Conservation (phyloP, 306 rosid genomes). For the Acacia melanoxylon region DNA sequence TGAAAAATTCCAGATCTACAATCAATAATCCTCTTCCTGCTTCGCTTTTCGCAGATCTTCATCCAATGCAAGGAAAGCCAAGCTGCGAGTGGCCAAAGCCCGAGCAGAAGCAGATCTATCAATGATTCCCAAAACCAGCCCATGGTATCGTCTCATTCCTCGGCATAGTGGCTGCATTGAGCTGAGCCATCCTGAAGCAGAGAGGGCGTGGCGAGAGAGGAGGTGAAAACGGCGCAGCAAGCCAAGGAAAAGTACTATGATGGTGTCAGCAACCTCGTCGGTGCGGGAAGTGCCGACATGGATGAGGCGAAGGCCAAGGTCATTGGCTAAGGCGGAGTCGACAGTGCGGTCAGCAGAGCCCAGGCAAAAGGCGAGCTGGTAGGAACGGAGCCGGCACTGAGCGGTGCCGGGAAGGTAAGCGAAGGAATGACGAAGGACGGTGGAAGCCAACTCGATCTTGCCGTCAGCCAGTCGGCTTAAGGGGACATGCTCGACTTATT, state of each 20-base stretch:
- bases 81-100: conserved; percentile 71
- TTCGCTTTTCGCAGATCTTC: too few species aligned
- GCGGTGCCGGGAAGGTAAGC: conserved; percentile 78
- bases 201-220: conserved; percentile 66
- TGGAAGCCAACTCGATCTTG: conserved; percentile 61
- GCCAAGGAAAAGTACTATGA: conserved; percentile 73
- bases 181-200: conserved; percentile 82
- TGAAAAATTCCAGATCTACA: too few species aligned
- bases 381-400: conserved; percentile 72
- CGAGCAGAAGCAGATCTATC: conserved; percentile 76
- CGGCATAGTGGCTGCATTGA: conserved; percentile 76
- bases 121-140: conserved; percentile 65
- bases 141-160: conserved; percentile 77
- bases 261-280: conserved; percentile 74
- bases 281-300: conserved; percentile 70
- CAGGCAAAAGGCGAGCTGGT: conserved; percentile 66
- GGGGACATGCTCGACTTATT: conserved; percentile 66
- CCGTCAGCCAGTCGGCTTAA: conserved; percentile 65
- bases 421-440: conserved; percentile 64
- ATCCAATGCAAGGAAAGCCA: too few species aligned
- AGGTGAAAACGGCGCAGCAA: conserved; percentile 67
- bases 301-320: conserved; percentile 63
- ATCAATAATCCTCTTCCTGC: too few species aligned
- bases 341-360: conserved; percentile 66
- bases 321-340: conserved; percentile 65